A percentile compares a stretch with the other conserved stretches of the same genome.
Evolutionary conservation across 2,329 filamentous ascomycete genomes (phyloP).

Genomic region (Claviceps monticola): DNA sequence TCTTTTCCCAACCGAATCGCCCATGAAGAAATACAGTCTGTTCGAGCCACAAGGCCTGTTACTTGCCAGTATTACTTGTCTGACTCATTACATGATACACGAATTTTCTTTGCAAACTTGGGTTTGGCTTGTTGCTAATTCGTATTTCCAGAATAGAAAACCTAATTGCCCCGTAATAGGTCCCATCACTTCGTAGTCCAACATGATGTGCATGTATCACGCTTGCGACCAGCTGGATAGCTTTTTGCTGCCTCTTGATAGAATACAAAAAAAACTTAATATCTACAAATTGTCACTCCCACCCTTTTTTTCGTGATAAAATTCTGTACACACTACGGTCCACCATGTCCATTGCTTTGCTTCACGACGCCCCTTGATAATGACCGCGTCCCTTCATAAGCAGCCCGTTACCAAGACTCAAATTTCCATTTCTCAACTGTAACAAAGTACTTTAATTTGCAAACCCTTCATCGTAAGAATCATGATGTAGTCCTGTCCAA

Average conservation of each 20-base stretch:
- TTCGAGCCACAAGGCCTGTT: slow-evolving; percentile 59
- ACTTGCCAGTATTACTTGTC: slow-evolving; percentile 85
- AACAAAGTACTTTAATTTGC: too few relatives aligned
- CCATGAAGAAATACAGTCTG: slow-evolving; percentile 64
- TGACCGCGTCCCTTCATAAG: too few relatives aligned
- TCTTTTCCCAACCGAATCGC: slow-evolving; percentile 84
- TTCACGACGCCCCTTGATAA: too few relatives aligned
- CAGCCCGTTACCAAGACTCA: too few relatives aligned
- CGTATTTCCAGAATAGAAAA: background rate
- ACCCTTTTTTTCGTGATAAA: background rate
- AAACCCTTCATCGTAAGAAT: too few relatives aligned
- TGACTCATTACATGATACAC: slow-evolving; percentile 33
- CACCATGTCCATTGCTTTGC: too few relatives aligned
- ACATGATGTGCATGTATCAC: too few relatives aligned
- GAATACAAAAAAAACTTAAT: background rate
- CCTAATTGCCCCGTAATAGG: background rate
- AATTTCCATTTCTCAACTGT: too few relatives aligned
- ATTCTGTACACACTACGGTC: too few relatives aligned
- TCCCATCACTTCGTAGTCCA: too few relatives aligned
- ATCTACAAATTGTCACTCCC: background rate
- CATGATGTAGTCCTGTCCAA: background rate
- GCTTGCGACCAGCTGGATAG: background rate
- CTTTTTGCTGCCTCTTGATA: background rate
- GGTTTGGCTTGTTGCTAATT: background rate
- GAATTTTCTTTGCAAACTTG: background rate